A percentile compares a stretch with the other conserved stretches of the same genome.
Conservation (phyloP, 139 green algal species). For the Edaphochlamys debaryana region DNA sequence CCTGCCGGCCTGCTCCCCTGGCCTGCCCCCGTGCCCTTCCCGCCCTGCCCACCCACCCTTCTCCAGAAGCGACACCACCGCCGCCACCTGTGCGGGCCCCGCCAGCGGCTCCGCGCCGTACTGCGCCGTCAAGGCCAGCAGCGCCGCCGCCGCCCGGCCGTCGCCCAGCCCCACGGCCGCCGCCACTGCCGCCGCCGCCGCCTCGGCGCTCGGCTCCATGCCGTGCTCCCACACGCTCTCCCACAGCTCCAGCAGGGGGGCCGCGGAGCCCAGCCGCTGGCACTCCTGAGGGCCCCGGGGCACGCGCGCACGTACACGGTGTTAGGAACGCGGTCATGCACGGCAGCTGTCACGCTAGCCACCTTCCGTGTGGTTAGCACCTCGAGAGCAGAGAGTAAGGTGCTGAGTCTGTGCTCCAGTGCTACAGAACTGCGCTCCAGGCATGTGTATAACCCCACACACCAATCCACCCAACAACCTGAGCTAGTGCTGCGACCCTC, state of each 20-base stretch:
- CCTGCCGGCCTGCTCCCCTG: background rate
- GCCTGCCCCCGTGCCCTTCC: too few relatives aligned
- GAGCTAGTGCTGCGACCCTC: too few relatives aligned
- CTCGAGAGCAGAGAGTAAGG: too few relatives aligned
- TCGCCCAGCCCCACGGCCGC: conserved; percentile 6
- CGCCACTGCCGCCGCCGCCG: background rate
- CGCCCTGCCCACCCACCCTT: background rate
- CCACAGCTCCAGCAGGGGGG: conserved; percentile 32
- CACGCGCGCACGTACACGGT: too few relatives aligned
- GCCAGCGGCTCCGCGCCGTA: conserved; percentile 22
- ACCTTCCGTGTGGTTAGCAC: too few relatives aligned
- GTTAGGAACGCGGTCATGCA: too few relatives aligned
- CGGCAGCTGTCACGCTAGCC: too few relatives aligned
- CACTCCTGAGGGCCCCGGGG: conserved; percentile 29
- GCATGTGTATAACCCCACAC: too few relatives aligned
- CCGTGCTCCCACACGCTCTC: conserved; percentile 31
- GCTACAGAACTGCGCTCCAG: background rate
- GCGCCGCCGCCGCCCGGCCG: background rate
- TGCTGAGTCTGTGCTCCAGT: background rate
- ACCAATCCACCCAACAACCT: too few relatives aligned
- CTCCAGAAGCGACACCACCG: conserved; percentile 17
- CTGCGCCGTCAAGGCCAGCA: conserved; percentile 8
- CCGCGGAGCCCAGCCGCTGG: background rate
- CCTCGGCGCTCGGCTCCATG: background rate
- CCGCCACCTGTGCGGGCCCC: background rate